Percentiles rank a stretch among this genome's conserved stretches.
Conservation (phyloP, 139 green algal genomes). For the Volvox africanus region DNA sequence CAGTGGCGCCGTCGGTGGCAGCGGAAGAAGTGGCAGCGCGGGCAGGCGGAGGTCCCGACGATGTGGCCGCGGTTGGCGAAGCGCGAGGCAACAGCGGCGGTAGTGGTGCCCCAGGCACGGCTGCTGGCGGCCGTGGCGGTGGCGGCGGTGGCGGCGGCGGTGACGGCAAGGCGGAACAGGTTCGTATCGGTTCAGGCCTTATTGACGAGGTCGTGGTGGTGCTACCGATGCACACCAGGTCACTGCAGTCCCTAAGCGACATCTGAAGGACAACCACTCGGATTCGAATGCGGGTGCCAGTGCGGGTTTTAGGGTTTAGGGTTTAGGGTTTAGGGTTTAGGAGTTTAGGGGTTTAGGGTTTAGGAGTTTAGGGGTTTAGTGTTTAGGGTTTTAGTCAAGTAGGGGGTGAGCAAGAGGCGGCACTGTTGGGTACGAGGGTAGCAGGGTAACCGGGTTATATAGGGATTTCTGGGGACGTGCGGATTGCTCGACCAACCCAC, state of each 20-base stretch:
- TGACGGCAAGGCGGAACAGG: conserved; percentile 13
- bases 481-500: no score
- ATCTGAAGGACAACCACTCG: not conserved
- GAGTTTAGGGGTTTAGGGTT: not conserved
- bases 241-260: not conserved
- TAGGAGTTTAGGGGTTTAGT: not conserved
- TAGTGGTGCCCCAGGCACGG: no score
- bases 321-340: not conserved
- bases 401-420: not conserved
- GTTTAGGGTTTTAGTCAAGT: no score
- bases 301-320: no score
- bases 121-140: not conserved
- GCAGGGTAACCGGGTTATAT: no score
- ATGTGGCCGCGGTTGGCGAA: not conserved
- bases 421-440: no score
- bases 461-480: no score
- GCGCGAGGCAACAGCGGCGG: no score
- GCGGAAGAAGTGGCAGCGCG: no score
- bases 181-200: not conserved
- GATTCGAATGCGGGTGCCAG: not conserved
- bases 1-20: no score
- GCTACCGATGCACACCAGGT: not conserved
- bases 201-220: conserved; percentile 27
- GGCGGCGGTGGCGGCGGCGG: not conserved
- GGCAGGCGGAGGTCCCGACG: no score